These are phyloP conservation scores for Stephania cephalantha DNA, from an alignment of 164 flowering plant species.

Conservation along the genomic window DNA sequence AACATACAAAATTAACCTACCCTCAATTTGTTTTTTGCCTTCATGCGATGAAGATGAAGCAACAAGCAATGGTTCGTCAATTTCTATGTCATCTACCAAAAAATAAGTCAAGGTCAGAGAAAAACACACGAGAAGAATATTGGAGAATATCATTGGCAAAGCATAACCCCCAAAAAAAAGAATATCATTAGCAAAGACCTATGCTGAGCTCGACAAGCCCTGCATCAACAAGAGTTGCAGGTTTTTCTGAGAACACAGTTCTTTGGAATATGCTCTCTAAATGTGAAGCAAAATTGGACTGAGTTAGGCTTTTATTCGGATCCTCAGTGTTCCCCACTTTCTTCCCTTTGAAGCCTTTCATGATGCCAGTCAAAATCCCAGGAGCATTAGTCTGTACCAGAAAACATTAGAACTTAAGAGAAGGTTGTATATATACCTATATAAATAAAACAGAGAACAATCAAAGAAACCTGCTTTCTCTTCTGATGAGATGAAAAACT, in stretches of 20 bases:
- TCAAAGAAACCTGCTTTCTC: conserved; percentile 57
- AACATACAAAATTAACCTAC: conserved; percentile 21
- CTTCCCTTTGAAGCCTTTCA: conserved; percentile 56
- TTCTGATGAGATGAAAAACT: conserved; percentile 40
- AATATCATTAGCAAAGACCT: conserved; percentile 32
- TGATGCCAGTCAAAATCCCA: conserved; percentile 49
- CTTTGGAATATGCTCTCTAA: conserved; percentile 53
- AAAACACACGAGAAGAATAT: not conserved
- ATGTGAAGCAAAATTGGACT: conserved; percentile 20
- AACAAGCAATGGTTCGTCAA: conserved; percentile 50
- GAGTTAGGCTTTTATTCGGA: conserved; percentile 18
- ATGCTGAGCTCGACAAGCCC: conserved; percentile 42
- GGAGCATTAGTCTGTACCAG: conserved; percentile 34
- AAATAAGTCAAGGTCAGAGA: conserved; percentile 11
- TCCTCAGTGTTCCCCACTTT: conserved; percentile 28
- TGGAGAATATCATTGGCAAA: not conserved
- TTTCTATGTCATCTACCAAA: conserved; percentile 76
- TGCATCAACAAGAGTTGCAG: conserved; percentile 17
- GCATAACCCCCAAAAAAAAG: not conserved
- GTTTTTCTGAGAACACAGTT: conserved; percentile 39
- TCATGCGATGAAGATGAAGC: conserved; percentile 40
- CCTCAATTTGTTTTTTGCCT: conserved; percentile 27
- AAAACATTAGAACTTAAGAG: not conserved
- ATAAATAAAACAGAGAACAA: not conserved
- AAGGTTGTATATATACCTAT: not conserved